Base-by-base conservation (phyloP, 2,329 filamentous ascomycete species). In the Colletotrichum sp. region DNA sequence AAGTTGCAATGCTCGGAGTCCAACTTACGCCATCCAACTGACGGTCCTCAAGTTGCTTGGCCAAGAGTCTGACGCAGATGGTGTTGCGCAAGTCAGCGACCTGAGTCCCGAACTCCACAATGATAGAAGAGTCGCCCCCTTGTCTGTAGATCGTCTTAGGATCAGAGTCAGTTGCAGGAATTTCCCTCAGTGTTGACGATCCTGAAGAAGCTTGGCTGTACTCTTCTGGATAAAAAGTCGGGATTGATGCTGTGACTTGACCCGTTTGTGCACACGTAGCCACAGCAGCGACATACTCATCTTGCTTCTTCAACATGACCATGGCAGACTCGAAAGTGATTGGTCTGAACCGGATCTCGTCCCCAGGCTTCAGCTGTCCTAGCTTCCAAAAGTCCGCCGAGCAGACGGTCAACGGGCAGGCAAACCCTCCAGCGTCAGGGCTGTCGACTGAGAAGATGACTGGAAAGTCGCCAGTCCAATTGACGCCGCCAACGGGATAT, bases 401-500 rank as follows among this genome's bases (percentile, higher is more conserved):
- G 44, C 79, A 78, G 8, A 85, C 78, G 0, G 82, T 82, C 5
- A 79, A 79, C 7, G 80, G 80, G 57, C 81, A 82, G 25, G 80
- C 75, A 39, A 82, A 82, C 0, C 84, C 84, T 6, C 83, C 83
- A 4, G 84, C 78, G 3, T 82, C 80, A 0, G 83, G 84, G 1
- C 81, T 79, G 68, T 85, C 84, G 27, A 76, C 76, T 0, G 82
- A 77, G n/a, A 85, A 81, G n/a, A 85, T 81, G 7, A 84, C 79
- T 2, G 83, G 78, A 3, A 78, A 79, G 25, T 85, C 83, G 0
- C 84, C 84, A 6, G 83, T 84, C 71, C 79, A 85, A 77, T 82
- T 84, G 11, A 85, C 69, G 0, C 83, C 81, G 0, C 82, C 80
- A 7, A 77, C 68, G 1, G 90, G 89, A 79, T 92, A 93, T 4